Conservation (phyloP, 2,329 filamentous ascomycete species). For the Leptoxyphium fumago region DNA sequence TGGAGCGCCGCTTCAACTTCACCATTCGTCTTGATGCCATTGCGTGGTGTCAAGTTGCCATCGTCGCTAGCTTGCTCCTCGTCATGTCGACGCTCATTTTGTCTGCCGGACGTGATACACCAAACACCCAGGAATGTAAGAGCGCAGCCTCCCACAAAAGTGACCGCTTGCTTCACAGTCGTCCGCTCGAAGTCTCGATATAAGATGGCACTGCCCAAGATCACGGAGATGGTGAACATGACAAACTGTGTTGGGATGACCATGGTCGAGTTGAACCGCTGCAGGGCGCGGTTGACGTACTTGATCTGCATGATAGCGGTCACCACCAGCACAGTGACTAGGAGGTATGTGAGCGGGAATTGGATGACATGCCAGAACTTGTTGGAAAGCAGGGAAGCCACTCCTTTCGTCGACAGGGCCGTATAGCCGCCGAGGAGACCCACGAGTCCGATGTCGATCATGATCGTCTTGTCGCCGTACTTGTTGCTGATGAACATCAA, state of each 20-base stretch:
- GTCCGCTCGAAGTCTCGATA: conserved; percentile 91
- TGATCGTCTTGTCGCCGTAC: conserved; percentile 72
- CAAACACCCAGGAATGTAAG: conserved; percentile 96
- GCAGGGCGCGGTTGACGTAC: conserved; percentile 80
- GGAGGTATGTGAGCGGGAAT: conserved; percentile 78
- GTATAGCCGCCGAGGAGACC: conserved; percentile 96
- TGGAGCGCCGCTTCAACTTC: no score
- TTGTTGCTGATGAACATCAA: conserved; percentile 71
- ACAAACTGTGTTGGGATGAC: conserved; percentile 98
- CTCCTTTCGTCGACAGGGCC: conserved; percentile 89
- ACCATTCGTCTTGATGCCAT: no score
- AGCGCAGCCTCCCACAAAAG: conserved; percentile 81
- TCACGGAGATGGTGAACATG: conserved; percentile 88
- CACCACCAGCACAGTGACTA: conserved; percentile 62
- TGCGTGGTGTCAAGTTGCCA: no score
- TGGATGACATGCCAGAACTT: conserved; percentile 79
- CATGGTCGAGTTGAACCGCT: conserved; percentile 91
- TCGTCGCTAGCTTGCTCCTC: conserved; percentile 10
- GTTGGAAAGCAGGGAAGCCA: conserved; percentile 86
- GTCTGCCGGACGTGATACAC: conserved; percentile 78
- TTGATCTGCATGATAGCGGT: conserved; percentile 95
- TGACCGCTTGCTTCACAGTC: conserved; percentile 54
- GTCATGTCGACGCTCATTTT: conserved; percentile 37
- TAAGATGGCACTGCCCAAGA: conserved; percentile 79
- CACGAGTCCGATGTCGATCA: conserved; percentile 87